Base-by-base conservation (phyloP, 331 rosid species). In the Phaseolus coccineus region DNA sequence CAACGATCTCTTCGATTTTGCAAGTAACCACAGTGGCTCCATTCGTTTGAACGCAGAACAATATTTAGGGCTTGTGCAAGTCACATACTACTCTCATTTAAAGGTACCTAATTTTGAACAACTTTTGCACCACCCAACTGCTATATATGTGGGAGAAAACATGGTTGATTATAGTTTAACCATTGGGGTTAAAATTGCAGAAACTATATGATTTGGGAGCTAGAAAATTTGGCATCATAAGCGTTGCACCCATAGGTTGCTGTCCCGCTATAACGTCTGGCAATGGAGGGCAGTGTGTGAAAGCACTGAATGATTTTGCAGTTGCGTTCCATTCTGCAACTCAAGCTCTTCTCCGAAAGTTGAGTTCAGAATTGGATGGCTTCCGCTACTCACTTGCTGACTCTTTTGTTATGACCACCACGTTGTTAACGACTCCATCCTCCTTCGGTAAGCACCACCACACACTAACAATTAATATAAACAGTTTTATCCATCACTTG, bases 241-340 rank as follows among this genome's bases (percentile, higher is more conserved):
- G 88, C 15, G 47, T 84, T 77, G 56, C 87, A 44, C 53, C 90
- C 15, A 44, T 88, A 27, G 92, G 92, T 8, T 86, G 90, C 14
- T 84, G 80, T 47, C 92, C 92, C 0, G 76, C 67, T 15, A 19
- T 61, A 5, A 76, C 48, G 12, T 83, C 46, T 24, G 24, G 1
- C 2, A 59, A 69, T 55, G 73, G 77, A 76, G 86, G 81, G 19
- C 71, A 24, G 0, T 84, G 90, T 33, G 65, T 65, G 25, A 42
- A 39, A 19, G 53, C 80, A n/a, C 62, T 84, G 3, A 88, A 86
- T 78, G 64, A 74, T 8, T 80, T 83, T 2, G 85, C 88, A 24
- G 33, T 11, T 25, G 77, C 72, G 0, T 81, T 85, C 74, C 6
- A 81, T 68, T 37, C 48, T 8, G 50, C 65, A 8, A 81, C 61